A percentile compares a stretch with the other conserved stretches of the same genome.
These are phyloP conservation scores for Lachnellula willkommii DNA, from an alignment of 2,329 filamentous ascomycete genomes.

Conservation along the genomic window DNA sequence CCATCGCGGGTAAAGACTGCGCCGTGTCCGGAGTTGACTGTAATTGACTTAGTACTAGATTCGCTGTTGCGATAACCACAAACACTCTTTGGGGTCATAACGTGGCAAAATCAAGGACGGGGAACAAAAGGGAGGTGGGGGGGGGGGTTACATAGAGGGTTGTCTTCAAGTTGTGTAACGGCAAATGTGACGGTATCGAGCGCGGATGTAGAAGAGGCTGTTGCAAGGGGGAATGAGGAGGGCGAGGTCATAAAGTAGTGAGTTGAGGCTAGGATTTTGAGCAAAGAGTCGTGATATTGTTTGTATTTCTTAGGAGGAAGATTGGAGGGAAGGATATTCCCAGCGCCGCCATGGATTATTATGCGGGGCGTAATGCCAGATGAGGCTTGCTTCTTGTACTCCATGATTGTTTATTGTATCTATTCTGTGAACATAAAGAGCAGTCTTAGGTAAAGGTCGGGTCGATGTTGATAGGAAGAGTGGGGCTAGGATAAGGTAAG, in stretches of 20 bases:
- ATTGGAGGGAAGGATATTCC: constrained; percentile 57
- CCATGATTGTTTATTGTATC: constrained; percentile 9
- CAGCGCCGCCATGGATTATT: constrained; percentile 58
- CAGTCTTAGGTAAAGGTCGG: too few species aligned
- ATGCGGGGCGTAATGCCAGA: constrained; percentile 17
- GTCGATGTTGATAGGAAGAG: too few species aligned
- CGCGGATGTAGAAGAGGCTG: constrained; percentile 41
- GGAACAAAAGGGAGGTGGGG: too few species aligned
- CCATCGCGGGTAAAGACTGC: constrained; percentile 83
- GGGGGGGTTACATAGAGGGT: constrained; percentile 51
- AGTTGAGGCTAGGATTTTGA: constrained; percentile 52
- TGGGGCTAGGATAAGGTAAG: too few species aligned
- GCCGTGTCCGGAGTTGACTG: constrained; percentile 72
- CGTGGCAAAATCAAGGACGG: too few species aligned
- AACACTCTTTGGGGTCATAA: too few species aligned
- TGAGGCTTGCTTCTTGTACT: constrained; percentile 15
- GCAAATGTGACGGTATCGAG: constrained; percentile 71
- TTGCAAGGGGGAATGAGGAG: constrained; percentile 51
- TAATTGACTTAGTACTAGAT: too few species aligned
- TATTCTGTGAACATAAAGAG: neutral
- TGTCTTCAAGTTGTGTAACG: constrained; percentile 70
- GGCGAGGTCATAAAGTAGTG: constrained; percentile 44
- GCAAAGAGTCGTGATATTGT: constrained; percentile 54
- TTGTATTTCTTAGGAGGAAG: constrained; percentile 54
- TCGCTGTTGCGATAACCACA: too few species aligned